A percentile compares a stretch with the other conserved stretches of the same genome.
Evolutionary conservation across 2,329 filamentous ascomycete genomes (phyloP).

Genomic region (Dactylellina drechsleri): DNA sequence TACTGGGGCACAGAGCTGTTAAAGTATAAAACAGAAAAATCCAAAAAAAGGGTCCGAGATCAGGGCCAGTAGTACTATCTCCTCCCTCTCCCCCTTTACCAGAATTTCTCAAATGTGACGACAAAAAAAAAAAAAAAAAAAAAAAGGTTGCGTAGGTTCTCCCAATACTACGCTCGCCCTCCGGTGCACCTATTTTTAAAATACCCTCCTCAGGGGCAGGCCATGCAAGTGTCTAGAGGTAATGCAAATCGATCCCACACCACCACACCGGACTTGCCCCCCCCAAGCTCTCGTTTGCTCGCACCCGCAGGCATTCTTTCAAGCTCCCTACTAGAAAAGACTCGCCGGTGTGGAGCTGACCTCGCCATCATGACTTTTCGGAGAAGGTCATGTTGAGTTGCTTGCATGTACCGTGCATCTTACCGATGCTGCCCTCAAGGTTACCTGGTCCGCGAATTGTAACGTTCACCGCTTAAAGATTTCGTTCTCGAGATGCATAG

Average conservation of each 20-base stretch:
- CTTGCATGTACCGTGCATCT: not conserved
- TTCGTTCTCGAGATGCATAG: constrained; percentile 5
- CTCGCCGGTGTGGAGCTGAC: constrained; percentile 38
- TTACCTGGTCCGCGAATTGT: too few species aligned
- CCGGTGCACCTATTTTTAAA: constrained; percentile 53
- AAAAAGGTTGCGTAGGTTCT: constrained; percentile 31
- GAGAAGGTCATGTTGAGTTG: constrained; percentile 33
- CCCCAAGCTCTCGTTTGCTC: not conserved
- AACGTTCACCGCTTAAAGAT: too few species aligned
- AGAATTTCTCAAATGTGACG: constrained; percentile 40
- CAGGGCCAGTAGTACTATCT: constrained; percentile 9
- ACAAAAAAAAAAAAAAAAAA: not conserved
- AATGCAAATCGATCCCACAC: constrained; percentile 53
- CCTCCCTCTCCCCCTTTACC: constrained; percentile 30
- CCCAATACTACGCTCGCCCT: constrained; percentile 38
- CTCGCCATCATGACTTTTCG: constrained; percentile 51
- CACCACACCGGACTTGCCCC: constrained; percentile 14
- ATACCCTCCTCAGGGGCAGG: constrained; percentile 40
- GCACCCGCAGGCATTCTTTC: constrained; percentile 27
- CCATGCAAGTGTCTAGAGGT: constrained; percentile 52
- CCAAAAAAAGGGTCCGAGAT: constrained; percentile 29
- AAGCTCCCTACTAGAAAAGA: constrained; percentile 42
- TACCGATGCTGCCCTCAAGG: constrained; percentile 15
- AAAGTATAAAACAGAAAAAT: constrained; percentile 34
- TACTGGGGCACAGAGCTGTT: constrained; percentile 35